Evolutionary conservation across 2,329 filamentous ascomycete genomes (phyloP).

Genomic region (Sclerotiophoma versabilis): DNA sequence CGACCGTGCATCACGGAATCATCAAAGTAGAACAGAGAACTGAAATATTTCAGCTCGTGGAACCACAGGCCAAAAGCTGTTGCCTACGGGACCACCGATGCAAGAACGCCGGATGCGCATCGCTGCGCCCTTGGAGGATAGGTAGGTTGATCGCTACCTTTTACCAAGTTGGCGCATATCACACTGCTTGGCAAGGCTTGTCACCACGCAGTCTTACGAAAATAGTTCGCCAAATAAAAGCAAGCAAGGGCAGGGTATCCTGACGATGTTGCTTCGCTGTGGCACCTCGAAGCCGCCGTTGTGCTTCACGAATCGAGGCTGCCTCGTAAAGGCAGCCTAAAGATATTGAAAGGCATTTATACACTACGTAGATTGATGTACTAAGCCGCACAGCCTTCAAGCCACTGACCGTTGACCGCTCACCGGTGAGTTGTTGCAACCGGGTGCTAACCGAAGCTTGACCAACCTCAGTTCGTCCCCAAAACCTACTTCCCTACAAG

Average conservation of each 20-base stretch:
- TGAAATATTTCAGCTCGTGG: neutral
- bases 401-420: conserved; percentile 29
- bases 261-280: conserved; percentile 28
- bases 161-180: conserved; percentile 22
- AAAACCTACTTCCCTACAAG: conserved; percentile 17
- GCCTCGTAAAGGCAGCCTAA: conserved; percentile 35
- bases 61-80: neutral
- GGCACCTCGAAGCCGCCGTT: conserved; percentile 13
- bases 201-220: conserved; percentile 30
- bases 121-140: no score
- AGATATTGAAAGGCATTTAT: conserved; percentile 26
- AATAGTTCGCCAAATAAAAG: conserved; percentile 36
- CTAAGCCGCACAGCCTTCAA: conserved; percentile 31
- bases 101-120: neutral
- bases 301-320: neutral
- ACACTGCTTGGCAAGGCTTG: conserved; percentile 40
- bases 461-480: conserved; percentile 20
- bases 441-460: conserved; percentile 24
- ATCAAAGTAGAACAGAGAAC: neutral
- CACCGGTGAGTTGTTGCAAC: conserved; percentile 36
- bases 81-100: neutral
- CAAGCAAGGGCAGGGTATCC: conserved; percentile 20
- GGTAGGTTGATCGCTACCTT: conserved; percentile 24
- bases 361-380: conserved; percentile 30
- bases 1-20: conserved; percentile 19